These are phyloP conservation scores for Przewalskia tangutica DNA, from an alignment of 257 asterid genomes.

Conservation along the genomic window DNA sequence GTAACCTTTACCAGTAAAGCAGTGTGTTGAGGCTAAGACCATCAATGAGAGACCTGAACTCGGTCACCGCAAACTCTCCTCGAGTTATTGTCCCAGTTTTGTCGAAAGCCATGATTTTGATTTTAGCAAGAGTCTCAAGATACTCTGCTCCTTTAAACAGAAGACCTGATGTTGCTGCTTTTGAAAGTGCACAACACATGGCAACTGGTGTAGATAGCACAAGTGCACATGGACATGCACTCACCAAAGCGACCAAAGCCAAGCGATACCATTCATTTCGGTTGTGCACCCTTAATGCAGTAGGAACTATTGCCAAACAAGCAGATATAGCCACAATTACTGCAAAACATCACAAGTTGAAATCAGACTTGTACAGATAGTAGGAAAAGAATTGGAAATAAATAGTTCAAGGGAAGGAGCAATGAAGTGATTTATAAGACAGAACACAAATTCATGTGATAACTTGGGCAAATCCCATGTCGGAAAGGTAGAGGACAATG, in stretches of 20 bases:
- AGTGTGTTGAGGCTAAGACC: conserved; percentile 29
- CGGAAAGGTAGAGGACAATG: not conserved
- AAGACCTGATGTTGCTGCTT: conserved; percentile 72
- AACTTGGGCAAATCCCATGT: not conserved
- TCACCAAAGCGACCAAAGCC: conserved; percentile 72
- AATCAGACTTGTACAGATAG: not conserved
- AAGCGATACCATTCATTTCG: conserved; percentile 56
- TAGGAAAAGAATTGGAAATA: not conserved
- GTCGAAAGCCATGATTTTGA: conserved; percentile 77
- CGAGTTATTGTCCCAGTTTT: conserved; percentile 86
- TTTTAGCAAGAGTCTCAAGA: conserved; percentile 59
- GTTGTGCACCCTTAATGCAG: conserved; percentile 32
- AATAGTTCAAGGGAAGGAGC: not conserved
- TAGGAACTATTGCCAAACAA: conserved; percentile 49
- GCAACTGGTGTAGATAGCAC: conserved; percentile 88
- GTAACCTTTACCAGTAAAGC: conserved; percentile 48
- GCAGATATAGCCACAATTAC: conserved; percentile 47
- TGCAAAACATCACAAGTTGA: conserved; percentile 23
- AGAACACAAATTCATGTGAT: not conserved
- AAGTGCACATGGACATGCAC: conserved; percentile 90
- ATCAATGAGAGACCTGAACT: conserved; percentile 44
- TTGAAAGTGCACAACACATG: conserved; percentile 75
- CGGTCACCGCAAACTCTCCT: conserved; percentile 66
- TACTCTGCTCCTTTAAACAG: conserved; percentile 74
- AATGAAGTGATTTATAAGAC: too few relatives aligned